Conservation (phyloP, 2,329 filamentous ascomycete species). For the Alternaria panax region DNA sequence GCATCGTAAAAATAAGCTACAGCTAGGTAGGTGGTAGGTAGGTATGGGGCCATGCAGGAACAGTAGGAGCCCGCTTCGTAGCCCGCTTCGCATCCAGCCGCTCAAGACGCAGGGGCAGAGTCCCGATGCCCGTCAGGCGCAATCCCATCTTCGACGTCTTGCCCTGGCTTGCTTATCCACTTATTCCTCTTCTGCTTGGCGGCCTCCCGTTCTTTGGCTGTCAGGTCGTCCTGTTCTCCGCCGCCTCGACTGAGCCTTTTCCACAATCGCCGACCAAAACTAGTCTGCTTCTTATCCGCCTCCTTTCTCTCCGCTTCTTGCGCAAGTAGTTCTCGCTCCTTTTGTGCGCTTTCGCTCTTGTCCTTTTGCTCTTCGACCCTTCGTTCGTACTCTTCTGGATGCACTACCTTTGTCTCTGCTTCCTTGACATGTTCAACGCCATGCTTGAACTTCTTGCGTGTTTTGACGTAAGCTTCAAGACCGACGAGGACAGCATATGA, state of each 20-base stretch:
- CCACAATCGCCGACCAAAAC: conserved; percentile 42
- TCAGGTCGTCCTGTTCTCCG: conserved; percentile 25
- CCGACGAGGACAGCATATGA: conserved; percentile 84
- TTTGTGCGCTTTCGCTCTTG: conserved; percentile 67
- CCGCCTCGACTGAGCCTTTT: conserved; percentile 32
- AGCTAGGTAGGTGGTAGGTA: not conserved
- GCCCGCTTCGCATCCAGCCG: conserved; percentile 2
- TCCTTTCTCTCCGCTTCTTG: conserved; percentile 56
- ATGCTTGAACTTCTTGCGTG: conserved; percentile 69
- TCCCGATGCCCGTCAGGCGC: conserved; percentile 41
- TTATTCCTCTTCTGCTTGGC: conserved; percentile 38
- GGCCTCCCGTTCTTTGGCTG: conserved; percentile 26
- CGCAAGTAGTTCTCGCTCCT: conserved; percentile 62
- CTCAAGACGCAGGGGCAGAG: conserved; percentile 13
- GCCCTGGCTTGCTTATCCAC: conserved; percentile 40
- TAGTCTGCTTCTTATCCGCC: conserved; percentile 47
- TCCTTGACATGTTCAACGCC: conserved; percentile 60
- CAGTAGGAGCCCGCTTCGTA: conserved; percentile 7
- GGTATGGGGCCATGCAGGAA: conserved; percentile 20
- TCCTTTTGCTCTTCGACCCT: conserved; percentile 60
- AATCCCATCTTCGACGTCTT: conserved; percentile 48
- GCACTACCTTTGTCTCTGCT: conserved; percentile 65
- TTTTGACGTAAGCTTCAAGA: conserved; percentile 78
- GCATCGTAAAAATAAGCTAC: not conserved
- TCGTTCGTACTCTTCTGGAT: conserved; percentile 64